These are phyloP conservation scores for Pholiota molesta DNA, from an alignment of 768 basidiomycete species.

Conservation along the genomic window DNA sequence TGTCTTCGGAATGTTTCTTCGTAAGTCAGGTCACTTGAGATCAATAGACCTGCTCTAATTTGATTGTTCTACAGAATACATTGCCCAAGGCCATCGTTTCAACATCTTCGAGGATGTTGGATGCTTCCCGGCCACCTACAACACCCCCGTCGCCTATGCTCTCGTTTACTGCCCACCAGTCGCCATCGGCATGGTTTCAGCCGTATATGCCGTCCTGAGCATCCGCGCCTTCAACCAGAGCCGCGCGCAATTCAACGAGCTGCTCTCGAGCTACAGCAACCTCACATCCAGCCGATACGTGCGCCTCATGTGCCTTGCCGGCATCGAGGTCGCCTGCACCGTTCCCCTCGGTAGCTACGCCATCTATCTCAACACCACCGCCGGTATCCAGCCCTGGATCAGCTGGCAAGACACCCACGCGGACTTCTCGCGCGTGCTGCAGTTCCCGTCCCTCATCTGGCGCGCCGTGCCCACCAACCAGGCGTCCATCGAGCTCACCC, in stretches of 20 bases:
- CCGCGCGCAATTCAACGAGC: slow-evolving; percentile 45
- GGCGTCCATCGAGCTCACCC: slow-evolving; percentile 41
- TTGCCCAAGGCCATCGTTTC: slow-evolving; percentile 61
- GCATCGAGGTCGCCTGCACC: slow-evolving; percentile 48
- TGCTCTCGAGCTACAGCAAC: slow-evolving; percentile 40
- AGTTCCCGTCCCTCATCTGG: slow-evolving; percentile 48
- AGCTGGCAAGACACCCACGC: slow-evolving; percentile 55
- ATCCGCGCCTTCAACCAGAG: slow-evolving; percentile 44
- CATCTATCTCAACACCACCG: slow-evolving; percentile 38
- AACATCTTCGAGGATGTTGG: slow-evolving; percentile 62
- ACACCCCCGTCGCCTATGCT: slow-evolving; percentile 46
- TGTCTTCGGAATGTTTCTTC: slow-evolving; percentile 46
- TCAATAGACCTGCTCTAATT: background rate
- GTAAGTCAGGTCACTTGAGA: slow-evolving; percentile 31
- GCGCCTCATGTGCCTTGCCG: slow-evolving; percentile 59
- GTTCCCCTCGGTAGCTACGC: slow-evolving; percentile 45
- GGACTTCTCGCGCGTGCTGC: slow-evolving; percentile 47
- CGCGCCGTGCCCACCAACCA: slow-evolving; percentile 25
- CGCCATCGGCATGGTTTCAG: slow-evolving; percentile 42
- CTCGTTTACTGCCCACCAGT: slow-evolving; percentile 47
- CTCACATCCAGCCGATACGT: slow-evolving; percentile 53
- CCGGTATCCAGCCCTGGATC: slow-evolving; percentile 45
- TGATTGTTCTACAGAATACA: slow-evolving; percentile 39
- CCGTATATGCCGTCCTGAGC: slow-evolving; percentile 39
- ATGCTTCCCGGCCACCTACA: slow-evolving; percentile 54